These are phyloP conservation scores for Fistulifera solaris DNA, from an alignment of 108 stramenopile species.

Conservation along the genomic window DNA sequence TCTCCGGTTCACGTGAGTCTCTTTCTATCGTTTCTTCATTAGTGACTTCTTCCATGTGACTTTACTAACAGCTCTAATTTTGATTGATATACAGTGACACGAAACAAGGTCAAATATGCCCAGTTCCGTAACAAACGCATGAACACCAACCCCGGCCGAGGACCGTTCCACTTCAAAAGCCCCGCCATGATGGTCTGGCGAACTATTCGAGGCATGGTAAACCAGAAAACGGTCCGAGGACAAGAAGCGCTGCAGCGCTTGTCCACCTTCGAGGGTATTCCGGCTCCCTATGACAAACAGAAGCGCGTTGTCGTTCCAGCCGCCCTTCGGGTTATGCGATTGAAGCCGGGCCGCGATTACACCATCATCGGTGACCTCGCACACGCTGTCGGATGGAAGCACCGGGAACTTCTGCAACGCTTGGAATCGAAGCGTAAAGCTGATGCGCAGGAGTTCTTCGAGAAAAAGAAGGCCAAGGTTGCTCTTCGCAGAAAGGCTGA, in stretches of 20 bases:
- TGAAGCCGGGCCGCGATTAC: slow-evolving; percentile 87
- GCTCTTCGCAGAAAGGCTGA: slow-evolving; percentile 68
- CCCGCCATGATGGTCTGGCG: slow-evolving; percentile 97
- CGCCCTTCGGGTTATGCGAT: slow-evolving; percentile 89
- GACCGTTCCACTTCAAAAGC: slow-evolving; percentile 96
- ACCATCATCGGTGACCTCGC: slow-evolving; percentile 92
- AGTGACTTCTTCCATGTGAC: too few species aligned
- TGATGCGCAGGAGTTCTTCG: slow-evolving; percentile 88
- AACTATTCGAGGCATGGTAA: slow-evolving; percentile 98
- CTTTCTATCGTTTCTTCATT: slow-evolving; percentile 3
- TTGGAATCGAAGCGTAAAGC: slow-evolving; percentile 95
- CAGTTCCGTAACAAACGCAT: slow-evolving; percentile 94
- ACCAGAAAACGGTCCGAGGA: slow-evolving; percentile 96
- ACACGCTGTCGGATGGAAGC: slow-evolving; percentile 95
- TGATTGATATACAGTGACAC: slow-evolving; percentile 40
- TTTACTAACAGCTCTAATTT: neutral
- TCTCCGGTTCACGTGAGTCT: slow-evolving; percentile 89
- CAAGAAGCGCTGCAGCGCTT: slow-evolving; percentile 88
- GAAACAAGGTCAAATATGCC: slow-evolving; percentile 96
- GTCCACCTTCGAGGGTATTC: slow-evolving; percentile 98
- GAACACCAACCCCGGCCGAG: slow-evolving; percentile 95
- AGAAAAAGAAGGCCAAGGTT: slow-evolving; percentile 84
- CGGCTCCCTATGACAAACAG: slow-evolving; percentile 96
- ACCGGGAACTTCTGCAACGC: slow-evolving; percentile 82
- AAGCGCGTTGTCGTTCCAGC: slow-evolving; percentile 98